A percentile compares a stretch with the other conserved stretches of the same genome.
phyloP scores from a whole-genome alignment of 2,329 filamentous ascomycete species.

The Aspergillus puulaauensis region DNA sequence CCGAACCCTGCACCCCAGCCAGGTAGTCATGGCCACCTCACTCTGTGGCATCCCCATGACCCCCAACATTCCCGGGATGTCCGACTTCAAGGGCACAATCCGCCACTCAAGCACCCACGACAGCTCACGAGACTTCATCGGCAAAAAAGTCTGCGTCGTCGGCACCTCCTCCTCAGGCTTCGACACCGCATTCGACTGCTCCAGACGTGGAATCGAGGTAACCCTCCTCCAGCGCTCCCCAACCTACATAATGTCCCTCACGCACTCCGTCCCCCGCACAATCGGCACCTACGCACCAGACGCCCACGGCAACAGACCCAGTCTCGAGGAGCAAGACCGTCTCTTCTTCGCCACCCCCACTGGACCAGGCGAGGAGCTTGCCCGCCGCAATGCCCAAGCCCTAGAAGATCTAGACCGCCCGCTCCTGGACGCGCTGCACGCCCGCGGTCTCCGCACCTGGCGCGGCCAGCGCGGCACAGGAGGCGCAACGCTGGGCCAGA shows the following conservation, averaged over 20 bases:
- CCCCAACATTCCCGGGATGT: slow-evolving; percentile 32
- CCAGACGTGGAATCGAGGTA: slow-evolving; percentile 26
- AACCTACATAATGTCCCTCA: slow-evolving; percentile 29
- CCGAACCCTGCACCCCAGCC: slow-evolving; percentile 24
- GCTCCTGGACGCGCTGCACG: slow-evolving; percentile 24
- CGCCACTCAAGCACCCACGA: slow-evolving; percentile 25
- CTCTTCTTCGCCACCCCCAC: slow-evolving; percentile 3
- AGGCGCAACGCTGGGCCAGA: slow-evolving; percentile 26
- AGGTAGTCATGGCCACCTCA: slow-evolving; percentile 26
- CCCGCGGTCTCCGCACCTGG: slow-evolving; percentile 31
- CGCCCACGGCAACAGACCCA: neutral
- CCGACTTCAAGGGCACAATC: slow-evolving; percentile 22
- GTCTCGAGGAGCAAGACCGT: neutral
- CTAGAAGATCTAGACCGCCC: slow-evolving; percentile 22
- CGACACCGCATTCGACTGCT: slow-evolving; percentile 28
- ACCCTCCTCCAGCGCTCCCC: slow-evolving; percentile 31
- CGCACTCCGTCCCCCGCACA: slow-evolving; percentile 27
- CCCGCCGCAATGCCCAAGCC: slow-evolving; percentile 19
- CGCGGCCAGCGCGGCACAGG: slow-evolving; percentile 38
- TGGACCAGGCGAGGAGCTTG: slow-evolving; percentile 17
- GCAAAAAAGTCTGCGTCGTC: slow-evolving; percentile 30
- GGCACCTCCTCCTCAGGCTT: slow-evolving; percentile 31
- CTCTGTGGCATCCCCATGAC: slow-evolving; percentile 26
- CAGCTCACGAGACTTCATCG: slow-evolving; percentile 24
- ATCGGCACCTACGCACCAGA: slow-evolving; percentile 24